Conservation (phyloP, 176 grass and related monocot species). For the Pontederia paniculata region DNA sequence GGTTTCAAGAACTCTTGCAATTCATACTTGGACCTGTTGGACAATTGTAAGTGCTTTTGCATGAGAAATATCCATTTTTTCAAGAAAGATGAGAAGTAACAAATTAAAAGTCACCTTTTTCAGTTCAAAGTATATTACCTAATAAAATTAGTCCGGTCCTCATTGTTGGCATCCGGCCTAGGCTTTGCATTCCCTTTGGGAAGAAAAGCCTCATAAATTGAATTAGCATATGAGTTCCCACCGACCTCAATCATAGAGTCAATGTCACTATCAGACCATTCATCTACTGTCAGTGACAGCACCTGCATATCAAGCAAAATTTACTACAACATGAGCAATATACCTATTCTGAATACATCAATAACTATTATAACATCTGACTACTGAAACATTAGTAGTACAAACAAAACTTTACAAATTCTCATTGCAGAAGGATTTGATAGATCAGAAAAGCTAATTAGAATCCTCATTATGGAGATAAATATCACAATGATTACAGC, state of each 20-base stretch:
- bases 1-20: slow-evolving; percentile 72
- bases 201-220: slow-evolving; percentile 78
- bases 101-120: slow-evolving; percentile 7
- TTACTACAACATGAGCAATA: no score
- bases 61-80: slow-evolving; percentile 5
- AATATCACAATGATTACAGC: slow-evolving; percentile 36
- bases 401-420: no score
- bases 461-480: slow-evolving; percentile 44
- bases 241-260: slow-evolving; percentile 72
- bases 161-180: slow-evolving; percentile 35
- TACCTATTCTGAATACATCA: not conserved
- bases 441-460: not conserved
- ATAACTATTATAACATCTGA: not conserved
- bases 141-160: slow-evolving; percentile 60
- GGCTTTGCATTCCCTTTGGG: slow-evolving; percentile 52
- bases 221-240: slow-evolving; percentile 74
- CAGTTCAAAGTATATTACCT: slow-evolving; percentile 29
- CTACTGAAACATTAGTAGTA: not conserved
- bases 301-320: slow-evolving; percentile 31
- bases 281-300: slow-evolving; percentile 59
- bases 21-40: slow-evolving; percentile 70
- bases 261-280: slow-evolving; percentile 60
- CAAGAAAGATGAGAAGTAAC: not conserved
- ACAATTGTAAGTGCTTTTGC: not conserved
- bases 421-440: slow-evolving; percentile 7